Conservation (phyloP, 225 moss, liverwort and hornwort species). For the Sphagnum tenellum region DNA sequence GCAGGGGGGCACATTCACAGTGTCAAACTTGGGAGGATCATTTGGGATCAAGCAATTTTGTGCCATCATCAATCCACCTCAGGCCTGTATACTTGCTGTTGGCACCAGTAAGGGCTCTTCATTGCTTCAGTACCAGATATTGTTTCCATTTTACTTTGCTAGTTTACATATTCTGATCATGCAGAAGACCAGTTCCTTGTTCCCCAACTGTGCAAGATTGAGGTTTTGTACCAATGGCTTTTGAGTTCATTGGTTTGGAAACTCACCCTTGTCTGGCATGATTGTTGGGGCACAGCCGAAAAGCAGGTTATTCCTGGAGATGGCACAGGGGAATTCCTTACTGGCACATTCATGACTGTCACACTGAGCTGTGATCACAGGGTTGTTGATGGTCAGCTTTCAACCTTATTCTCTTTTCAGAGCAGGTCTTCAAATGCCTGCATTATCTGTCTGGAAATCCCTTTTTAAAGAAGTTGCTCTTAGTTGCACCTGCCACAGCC, state of each 20-base stretch:
- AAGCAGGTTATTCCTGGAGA: constrained; percentile 67
- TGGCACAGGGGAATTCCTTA: constrained; percentile 40
- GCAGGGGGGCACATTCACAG: constrained; percentile 87
- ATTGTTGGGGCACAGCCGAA: constrained; percentile 35
- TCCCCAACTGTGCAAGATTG: too few species aligned
- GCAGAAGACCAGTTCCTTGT: too few species aligned
- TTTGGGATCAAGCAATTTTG: constrained; percentile 90
- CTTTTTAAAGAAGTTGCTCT: too few species aligned
- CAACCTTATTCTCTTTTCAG: too few species aligned
- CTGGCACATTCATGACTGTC: constrained; percentile 71
- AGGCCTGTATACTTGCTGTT: constrained; percentile 82
- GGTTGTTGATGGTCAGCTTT: constrained; percentile 77
- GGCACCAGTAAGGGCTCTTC: constrained; percentile 49
- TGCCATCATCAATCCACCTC: constrained; percentile 89
- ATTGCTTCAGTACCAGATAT: background rate
- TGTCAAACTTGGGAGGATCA: constrained; percentile 71
- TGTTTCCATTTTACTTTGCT: too few species aligned
- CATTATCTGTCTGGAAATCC: too few species aligned
- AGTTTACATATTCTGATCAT: too few species aligned
- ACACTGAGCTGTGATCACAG: constrained; percentile 96
- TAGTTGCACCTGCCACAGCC: too few species aligned
- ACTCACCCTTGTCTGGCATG: too few species aligned
- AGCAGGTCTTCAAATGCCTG: too few species aligned
- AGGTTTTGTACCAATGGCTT: too few species aligned
- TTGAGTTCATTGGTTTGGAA: too few species aligned